Base-by-base conservation (phyloP, 1,284 basidiomycete species). In the Porodaedalea pini region DNA sequence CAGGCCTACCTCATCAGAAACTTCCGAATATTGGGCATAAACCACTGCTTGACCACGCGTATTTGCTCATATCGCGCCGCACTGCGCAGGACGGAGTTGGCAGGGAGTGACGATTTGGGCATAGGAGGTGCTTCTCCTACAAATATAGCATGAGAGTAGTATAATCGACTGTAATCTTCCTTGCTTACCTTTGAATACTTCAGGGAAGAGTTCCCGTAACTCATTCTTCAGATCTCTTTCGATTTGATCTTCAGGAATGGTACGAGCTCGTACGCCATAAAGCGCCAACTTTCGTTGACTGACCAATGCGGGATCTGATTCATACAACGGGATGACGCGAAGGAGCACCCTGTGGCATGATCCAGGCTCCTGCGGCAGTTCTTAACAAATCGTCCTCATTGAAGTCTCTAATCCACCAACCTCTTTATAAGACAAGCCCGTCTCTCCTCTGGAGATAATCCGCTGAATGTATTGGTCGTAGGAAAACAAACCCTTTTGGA, bases 391-490 rank as follows among this genome's bases (percentile, higher is more conserved):
- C 54, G 39, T 15, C 19, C 29, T 62, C n/a, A 23, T 40, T 25
- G 6, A n/a, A 55, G 15, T 0, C 17, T 39, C 21, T 25, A 15
- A 43, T 25, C 34, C 32, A 45, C 75, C 29, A 61, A 85, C 85
- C 68, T 83, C 78, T n/a, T 69, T 69, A 61, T 71, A 76, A 2
- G 78, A 78, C 47, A 90, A 68, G 4, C 83, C 86, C 0, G 69
- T 65, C 66, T 91, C 90, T 5, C 92, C 90, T 23, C 90, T 79
- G 1, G 92, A 90, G 56, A 95, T 86, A 21, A 97, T 77, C 25
- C 89, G 81, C 66, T 94, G 90, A 29, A 96, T 79, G 66, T 95
- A 97, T 40, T 79, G 78, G n/a, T 84, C 77, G 66, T 92, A 96
- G 1, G 88, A 90, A 68, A 96, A 95, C 19, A 94, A 69, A 2